Evolutionary conservation across 2,329 filamentous ascomycete genomes (phyloP).

Genomic region (Colletotrichum tanaceti): DNA sequence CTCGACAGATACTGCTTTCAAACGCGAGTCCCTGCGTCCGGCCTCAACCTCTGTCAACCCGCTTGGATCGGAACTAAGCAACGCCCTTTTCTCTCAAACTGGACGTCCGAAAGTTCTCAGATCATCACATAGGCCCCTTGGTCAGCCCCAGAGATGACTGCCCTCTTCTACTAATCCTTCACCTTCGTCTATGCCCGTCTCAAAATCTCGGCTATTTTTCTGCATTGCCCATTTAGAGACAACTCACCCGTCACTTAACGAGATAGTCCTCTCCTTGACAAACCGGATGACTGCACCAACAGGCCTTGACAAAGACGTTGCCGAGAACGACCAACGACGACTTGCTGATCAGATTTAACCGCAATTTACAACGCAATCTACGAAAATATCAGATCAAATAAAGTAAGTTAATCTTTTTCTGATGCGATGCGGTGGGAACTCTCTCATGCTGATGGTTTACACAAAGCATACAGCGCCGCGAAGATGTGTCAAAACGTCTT

Average conservation of each 20-base stretch:
- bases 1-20: neutral
- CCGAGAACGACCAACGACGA: neutral
- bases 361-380: neutral
- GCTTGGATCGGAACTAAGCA: neutral
- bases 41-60: neutral
- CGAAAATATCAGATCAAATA: neutral
- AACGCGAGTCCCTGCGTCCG: no score
- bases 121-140: neutral
- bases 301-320: neutral
- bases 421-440: neutral
- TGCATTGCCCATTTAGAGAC: neutral
- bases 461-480: neutral
- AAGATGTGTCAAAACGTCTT: constrained; percentile 40
- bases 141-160: no score
- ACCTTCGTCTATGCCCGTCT: neutral
- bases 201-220: neutral
- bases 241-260: neutral
- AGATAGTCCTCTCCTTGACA: no score
- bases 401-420: neutral
- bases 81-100: neutral
- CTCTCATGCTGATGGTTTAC: constrained; percentile 38
- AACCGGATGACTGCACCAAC: neutral
- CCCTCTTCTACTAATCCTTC: neutral
- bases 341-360: no score
- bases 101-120: no score